phyloP scores from a whole-genome alignment of 208 protist genomes.

The Leishmania major region DNA sequence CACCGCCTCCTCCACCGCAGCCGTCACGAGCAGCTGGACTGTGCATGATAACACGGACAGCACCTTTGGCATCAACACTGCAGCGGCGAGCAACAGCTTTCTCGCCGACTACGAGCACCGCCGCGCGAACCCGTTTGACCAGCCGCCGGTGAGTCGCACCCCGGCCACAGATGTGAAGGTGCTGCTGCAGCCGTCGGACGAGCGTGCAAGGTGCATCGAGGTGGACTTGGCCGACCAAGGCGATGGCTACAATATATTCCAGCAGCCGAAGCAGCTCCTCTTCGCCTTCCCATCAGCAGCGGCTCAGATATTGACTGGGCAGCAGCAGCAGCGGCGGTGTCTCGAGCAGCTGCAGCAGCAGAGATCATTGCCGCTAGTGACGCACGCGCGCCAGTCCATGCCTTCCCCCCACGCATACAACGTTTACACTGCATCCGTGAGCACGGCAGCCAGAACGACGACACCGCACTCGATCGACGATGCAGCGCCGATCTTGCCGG shows the following conservation, averaged over 20 bases:
- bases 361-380: not conserved
- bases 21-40: conserved; percentile 18
- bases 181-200: not conserved
- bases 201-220: not conserved
- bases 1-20: conserved; percentile 28
- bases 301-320: not conserved
- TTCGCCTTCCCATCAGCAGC: conserved; percentile 7
- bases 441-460: not conserved
- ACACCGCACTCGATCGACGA: not conserved
- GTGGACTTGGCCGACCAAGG: not conserved
- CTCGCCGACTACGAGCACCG: not conserved
- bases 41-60: conserved; percentile 19
- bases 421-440: not conserved
- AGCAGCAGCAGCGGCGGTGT: not conserved
- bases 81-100: conserved; percentile 1
- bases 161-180: conserved; percentile 25
- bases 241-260: not conserved
- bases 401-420: not conserved
- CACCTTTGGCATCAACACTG: not conserved
- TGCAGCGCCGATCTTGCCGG: conserved; percentile 2
- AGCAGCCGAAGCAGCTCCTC: conserved; percentile 22
- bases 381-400: conserved; percentile 2
- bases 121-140: not conserved
- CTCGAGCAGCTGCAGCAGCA: not conserved
- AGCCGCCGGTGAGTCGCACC: conserved; percentile 8